Base-by-base conservation (phyloP, 176 grass and related monocot genomes). In the Rhynchospora pubera region DNA sequence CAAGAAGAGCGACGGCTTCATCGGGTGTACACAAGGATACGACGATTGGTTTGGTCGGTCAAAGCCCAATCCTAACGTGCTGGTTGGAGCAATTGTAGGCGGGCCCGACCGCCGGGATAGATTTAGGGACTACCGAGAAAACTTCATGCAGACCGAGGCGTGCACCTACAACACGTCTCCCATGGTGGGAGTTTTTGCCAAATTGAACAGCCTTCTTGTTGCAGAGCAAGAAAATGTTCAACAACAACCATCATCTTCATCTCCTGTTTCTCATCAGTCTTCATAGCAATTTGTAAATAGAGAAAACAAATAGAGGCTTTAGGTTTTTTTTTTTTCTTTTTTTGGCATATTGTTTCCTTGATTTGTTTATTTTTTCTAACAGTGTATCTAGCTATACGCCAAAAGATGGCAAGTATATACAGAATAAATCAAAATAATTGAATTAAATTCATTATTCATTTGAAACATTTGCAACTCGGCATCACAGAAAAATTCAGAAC, bases 61-160 rank as follows among this genome's bases (percentile, higher is more conserved):
- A 44, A 30, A 73, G 28, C 22, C 87, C 12, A 91, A 97, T 86
- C 92, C 85, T 1, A 97, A 97, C 65, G 28, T 87, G 13, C 63
- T 97, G 1, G 32, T 91, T 15, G 90, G 94, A 13, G 92, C 94
- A 53, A 86, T 97, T 45, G 88, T 94, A 7, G 94, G 94, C 0
- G 94, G 94, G 1, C 90, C 92, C 0, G 92, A 94, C 62, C 58
- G 68, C 0, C 39, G 82, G 0, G 92, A 97, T 81, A 72, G 81
- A 16, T 89, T 92, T 66, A 44, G 85, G 28, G 88, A 92, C 61
- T 73, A 89, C 61, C 62, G 90, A 23, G 77, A 87, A 11, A 92
- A 89, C 62, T 89, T 86, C 84, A 89, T 88, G 84, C 87, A 92
- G 76, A 92, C 87, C 3, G 84, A 92, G 84, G 85, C 90, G 7